These are phyloP conservation scores for Hypoxylon intermedium DNA, from an alignment of 495 filamentous ascomycete species.

Conservation along the genomic window DNA sequence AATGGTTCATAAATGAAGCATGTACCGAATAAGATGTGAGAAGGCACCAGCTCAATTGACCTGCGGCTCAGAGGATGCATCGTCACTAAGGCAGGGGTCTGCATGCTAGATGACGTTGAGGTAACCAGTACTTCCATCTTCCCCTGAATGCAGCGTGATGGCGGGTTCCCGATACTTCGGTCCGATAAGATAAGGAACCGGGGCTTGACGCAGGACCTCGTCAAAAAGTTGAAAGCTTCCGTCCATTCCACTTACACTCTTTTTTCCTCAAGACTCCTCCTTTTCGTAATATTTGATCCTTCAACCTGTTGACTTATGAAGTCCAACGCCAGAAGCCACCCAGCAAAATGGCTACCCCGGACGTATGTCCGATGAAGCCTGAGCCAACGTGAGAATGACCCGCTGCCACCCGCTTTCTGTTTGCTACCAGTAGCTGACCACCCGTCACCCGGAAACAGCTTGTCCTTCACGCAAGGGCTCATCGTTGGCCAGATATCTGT, in stretches of 20 bases:
- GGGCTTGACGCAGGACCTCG: slow-evolving; percentile 10
- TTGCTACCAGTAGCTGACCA: slow-evolving; percentile 35
- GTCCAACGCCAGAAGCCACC: slow-evolving; percentile 2
- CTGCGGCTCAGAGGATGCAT: slow-evolving; percentile 27
- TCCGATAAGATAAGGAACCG: slow-evolving; percentile 42
- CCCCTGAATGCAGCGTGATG: not conserved
- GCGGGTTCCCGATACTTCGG: slow-evolving; percentile 18
- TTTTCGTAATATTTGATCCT: too few relatives aligned
- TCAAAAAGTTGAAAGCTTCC: slow-evolving; percentile 16
- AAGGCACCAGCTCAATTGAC: slow-evolving; percentile 3
- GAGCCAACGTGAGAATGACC: slow-evolving; percentile 53
- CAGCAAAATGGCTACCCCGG: slow-evolving; percentile 42
- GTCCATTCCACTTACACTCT: slow-evolving; percentile 9
- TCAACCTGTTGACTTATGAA: not conserved
- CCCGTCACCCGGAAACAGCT: slow-evolving; percentile 52
- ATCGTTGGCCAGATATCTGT: slow-evolving; percentile 92
- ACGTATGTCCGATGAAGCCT: slow-evolving; percentile 52
- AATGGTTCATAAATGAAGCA: too few relatives aligned
- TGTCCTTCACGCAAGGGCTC: slow-evolving; percentile 92
- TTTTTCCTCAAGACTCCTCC: too few relatives aligned
- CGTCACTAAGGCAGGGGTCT: slow-evolving; percentile 30
- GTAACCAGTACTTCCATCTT: slow-evolving; percentile 4
- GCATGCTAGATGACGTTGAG: slow-evolving; percentile 26
- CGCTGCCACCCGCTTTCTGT: slow-evolving; percentile 9
- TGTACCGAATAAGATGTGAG: not conserved